Evolutionary conservation across 177 flowering plant species (phyloP), one percentile per base, ranked within the genome.

Genomic region (Tripterygium wilfordii): DNA sequence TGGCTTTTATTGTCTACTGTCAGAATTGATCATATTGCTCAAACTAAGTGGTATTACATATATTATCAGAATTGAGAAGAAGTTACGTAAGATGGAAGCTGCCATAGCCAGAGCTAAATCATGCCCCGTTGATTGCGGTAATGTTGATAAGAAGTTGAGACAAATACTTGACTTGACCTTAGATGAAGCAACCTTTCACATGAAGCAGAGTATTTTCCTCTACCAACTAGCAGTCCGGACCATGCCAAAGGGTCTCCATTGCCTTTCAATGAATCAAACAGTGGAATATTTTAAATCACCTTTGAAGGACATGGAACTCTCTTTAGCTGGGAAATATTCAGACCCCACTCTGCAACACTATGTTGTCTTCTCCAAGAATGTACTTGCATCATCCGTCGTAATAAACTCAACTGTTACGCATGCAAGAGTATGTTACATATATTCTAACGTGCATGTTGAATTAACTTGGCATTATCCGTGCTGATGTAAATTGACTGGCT

Each of bases 181-280:
- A 69, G 98, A 92, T 57, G 98, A 92, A 67, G 84, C 91, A 12
- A 74, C 71, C 56, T 92, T 89, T 51, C 97, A 92, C 76, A 80
- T 68, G 85, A 89, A 75, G 68, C 98, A 89, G 63, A 89, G 97
- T 69, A 94, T 91, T 45, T 92, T 79, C 69, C 85, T 92, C 39
- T 84, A 77, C 70, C 80, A 86, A 56, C 85, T 89, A 51, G 82
- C 85, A 15, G 88, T 84, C 43, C 95, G 82, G 67, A 92, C 98
- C 33, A 77, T 77, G 75, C 97, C 98, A 23, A 92, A 92, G 66
- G 82, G 95, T 66, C 84, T 68, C 18, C 98, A 92, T 65, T 92
- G 98, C 61, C 66, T 92, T 32, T 82, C 91, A 17, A 84, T 89
- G 95, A 74, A 82, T 62, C 68, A 89, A 49, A 86, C 95, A 18